Conservation (phyloP, 2,329 filamentous ascomycete genomes). For the Epichloe festucae region DNA sequence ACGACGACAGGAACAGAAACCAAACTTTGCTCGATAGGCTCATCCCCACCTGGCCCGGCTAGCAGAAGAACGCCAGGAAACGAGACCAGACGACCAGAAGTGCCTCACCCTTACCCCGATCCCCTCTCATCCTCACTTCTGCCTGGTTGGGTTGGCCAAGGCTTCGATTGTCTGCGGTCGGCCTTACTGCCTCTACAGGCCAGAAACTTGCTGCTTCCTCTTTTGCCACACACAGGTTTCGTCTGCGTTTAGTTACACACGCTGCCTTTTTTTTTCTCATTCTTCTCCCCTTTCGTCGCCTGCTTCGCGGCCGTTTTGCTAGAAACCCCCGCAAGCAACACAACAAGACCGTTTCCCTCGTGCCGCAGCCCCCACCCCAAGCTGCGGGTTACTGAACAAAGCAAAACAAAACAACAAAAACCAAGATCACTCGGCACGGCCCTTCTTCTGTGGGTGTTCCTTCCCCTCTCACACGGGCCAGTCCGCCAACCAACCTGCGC, state of each 20-base stretch:
- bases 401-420: neutral
- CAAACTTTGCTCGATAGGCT: neutral
- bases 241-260: neutral
- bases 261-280: neutral
- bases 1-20: neutral
- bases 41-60: neutral
- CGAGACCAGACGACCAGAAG: neutral
- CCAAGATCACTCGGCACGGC: neutral
- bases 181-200: neutral
- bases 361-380: neutral
- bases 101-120: neutral
- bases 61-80: neutral
- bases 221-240: neutral
- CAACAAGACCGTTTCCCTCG: neutral
- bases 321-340: neutral
- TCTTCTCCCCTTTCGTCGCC: neutral
- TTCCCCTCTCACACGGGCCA: neutral
- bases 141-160: neutral
- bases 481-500: neutral
- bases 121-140: neutral
- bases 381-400: neutral
- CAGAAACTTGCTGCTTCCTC: neutral
- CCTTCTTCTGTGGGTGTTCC: neutral
- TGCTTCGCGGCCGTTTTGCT: neutral
- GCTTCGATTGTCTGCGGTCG: neutral